Conservation (phyloP, 768 basidiomycete species). For the Amanita jacksonii region DNA sequence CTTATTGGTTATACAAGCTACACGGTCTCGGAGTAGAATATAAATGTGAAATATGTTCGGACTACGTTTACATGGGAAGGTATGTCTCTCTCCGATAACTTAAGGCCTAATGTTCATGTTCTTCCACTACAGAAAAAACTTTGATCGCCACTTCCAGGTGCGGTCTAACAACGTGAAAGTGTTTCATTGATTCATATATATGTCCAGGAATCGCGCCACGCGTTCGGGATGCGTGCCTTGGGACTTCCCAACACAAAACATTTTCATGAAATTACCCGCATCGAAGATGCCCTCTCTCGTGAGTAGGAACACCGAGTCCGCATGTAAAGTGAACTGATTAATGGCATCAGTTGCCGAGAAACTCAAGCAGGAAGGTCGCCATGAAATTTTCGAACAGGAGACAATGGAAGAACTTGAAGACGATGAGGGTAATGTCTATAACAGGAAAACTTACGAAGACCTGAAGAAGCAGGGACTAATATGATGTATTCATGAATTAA, state of each 20-base stretch:
- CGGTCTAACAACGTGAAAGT: slow-evolving; percentile 9
- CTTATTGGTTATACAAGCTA: slow-evolving; percentile 96
- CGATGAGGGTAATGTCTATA: slow-evolving; percentile 97
- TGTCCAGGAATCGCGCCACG: slow-evolving; percentile 89
- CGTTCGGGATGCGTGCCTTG: slow-evolving; percentile 96
- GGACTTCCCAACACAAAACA: slow-evolving; percentile 98
- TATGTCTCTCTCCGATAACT: slow-evolving; percentile 21
- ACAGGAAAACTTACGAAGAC: slow-evolving; percentile 95
- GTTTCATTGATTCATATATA: not conserved
- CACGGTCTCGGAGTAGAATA: slow-evolving; percentile 99
- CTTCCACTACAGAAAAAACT: slow-evolving; percentile 65
- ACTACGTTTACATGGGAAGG: slow-evolving; percentile 96
- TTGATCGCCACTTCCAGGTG: slow-evolving; percentile 92
- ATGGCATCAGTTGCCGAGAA: slow-evolving; percentile 78
- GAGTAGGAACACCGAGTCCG: slow-evolving; percentile 31
- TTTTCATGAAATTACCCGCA: slow-evolving; percentile 97
- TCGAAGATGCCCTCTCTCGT: slow-evolving; percentile 93
- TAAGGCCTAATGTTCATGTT: slow-evolving; percentile 5
- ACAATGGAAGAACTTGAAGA: slow-evolving; percentile 98
- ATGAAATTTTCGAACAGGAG: slow-evolving; percentile 88
- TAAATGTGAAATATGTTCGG: slow-evolving; percentile 94
- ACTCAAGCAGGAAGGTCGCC: slow-evolving; percentile 91
- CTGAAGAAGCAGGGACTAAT: slow-evolving; percentile 93
- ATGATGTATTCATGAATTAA: slow-evolving; percentile 21
- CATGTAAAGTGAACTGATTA: not conserved